A percentile compares a stretch with the other conserved stretches of the same genome.
Evolutionary conservation across 2,329 filamentous ascomycete species (phyloP).

Genomic region (Colletotrichum orbiculare): DNA sequence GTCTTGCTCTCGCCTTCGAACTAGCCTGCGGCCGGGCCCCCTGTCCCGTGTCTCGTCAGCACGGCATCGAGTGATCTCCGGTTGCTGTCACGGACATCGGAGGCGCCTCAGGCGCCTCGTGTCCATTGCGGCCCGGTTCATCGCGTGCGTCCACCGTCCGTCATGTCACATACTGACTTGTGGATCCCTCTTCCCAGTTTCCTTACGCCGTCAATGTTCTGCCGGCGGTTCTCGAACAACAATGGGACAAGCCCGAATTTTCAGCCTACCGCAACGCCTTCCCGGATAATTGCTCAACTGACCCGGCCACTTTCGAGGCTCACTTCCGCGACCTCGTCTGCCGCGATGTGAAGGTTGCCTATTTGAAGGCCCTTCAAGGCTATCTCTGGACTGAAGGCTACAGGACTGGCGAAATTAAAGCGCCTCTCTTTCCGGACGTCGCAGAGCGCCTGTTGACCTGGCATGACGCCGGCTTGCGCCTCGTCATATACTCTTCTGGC

Average conservation of each 20-base stretch:
- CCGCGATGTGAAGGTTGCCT: slow-evolving; percentile 79
- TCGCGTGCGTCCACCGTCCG: slow-evolving; percentile 14
- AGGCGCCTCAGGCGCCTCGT: background rate
- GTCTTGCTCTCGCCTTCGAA: slow-evolving; percentile 47
- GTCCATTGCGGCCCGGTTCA: slow-evolving; percentile 21
- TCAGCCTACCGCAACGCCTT: slow-evolving; percentile 77
- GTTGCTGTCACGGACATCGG: slow-evolving; percentile 8
- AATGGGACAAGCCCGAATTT: slow-evolving; percentile 76
- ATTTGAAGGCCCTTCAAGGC: slow-evolving; percentile 83
- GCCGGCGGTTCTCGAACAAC: slow-evolving; percentile 68
- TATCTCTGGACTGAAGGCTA: slow-evolving; percentile 84
- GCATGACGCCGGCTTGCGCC: slow-evolving; percentile 63
- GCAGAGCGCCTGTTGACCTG: slow-evolving; percentile 70
- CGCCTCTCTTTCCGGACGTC: slow-evolving; percentile 81
- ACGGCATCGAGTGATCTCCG: no score
- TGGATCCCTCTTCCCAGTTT: slow-evolving; percentile 63
- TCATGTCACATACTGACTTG: slow-evolving; percentile 12
- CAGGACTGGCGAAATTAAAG: slow-evolving; percentile 73
- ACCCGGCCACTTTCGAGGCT: slow-evolving; percentile 68
- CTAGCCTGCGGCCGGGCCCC: slow-evolving; percentile 31
- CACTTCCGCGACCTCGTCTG: slow-evolving; percentile 78
- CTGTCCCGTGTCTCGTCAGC: slow-evolving; percentile 15
- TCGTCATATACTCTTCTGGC: slow-evolving; percentile 86
- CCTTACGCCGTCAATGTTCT: slow-evolving; percentile 79
- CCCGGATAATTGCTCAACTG: slow-evolving; percentile 70